phyloP scores from a whole-genome alignment of 2,329 filamentous ascomycete species.

The Aspergillus udagawae region DNA sequence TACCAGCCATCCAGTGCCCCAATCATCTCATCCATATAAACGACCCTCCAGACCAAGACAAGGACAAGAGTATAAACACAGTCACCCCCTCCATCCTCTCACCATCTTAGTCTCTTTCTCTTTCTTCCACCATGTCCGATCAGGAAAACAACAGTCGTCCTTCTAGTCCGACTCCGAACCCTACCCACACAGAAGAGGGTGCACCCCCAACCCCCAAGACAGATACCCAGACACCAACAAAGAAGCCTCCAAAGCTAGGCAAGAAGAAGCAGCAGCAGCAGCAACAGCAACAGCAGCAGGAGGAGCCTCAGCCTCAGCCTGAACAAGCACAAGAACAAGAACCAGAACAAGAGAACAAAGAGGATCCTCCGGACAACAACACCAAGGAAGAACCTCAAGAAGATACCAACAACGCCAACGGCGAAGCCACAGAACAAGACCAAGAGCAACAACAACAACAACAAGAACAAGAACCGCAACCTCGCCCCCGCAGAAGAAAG shows the following conservation, averaged over 20 bases:
- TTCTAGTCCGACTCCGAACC: slow-evolving; percentile 15
- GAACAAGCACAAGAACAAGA: slow-evolving; percentile 39
- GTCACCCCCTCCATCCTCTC: slow-evolving; percentile 4
- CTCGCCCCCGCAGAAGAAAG: slow-evolving; percentile 9
- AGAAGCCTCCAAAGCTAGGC: slow-evolving; percentile 29
- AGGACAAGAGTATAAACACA: no score
- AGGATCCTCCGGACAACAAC: neutral
- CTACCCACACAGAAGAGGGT: neutral
- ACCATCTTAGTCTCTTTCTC: slow-evolving; percentile 16
- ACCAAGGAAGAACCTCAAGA: slow-evolving; percentile 14
- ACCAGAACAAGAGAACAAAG: slow-evolving; percentile 33
- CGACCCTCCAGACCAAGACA: neutral
- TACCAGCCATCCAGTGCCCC: neutral
- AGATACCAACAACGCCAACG: no score
- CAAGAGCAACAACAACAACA: slow-evolving; percentile 30
- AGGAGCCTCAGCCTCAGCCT: slow-evolving; percentile 20
- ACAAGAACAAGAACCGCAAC: slow-evolving; percentile 32
- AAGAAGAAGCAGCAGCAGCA: slow-evolving; percentile 39
- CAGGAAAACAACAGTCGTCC: slow-evolving; percentile 16
- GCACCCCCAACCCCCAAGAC: neutral
- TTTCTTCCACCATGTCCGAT: slow-evolving; percentile 24
- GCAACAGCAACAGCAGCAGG: slow-evolving; percentile 43
- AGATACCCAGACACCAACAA: slow-evolving; percentile 8
- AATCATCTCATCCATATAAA: neutral
- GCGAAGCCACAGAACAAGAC: no score